Percentiles rank a stretch among this genome's conserved stretches.
phyloP scores from a whole-genome alignment of 2,329 filamentous ascomycete genomes.

The Coleophoma crateriformis region DNA sequence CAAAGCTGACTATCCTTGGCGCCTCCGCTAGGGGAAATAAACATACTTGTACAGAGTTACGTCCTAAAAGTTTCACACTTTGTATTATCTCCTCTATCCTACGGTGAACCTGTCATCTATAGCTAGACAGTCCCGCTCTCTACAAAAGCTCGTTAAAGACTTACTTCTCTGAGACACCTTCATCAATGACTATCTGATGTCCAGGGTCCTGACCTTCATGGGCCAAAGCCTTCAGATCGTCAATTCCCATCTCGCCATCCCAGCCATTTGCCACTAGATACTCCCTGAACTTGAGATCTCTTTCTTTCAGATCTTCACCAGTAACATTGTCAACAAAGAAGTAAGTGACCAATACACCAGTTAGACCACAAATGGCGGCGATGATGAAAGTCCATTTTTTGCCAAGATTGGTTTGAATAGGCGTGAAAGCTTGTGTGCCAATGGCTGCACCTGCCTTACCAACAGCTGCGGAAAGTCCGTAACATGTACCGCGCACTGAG shows the following conservation, averaged over 20 bases:
- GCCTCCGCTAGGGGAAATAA: too few relatives aligned
- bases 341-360: constrained; percentile 39
- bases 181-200: constrained; percentile 1
- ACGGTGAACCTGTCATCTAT: too few relatives aligned
- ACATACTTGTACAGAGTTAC: too few relatives aligned
- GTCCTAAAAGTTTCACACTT: too few relatives aligned
- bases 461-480: constrained; percentile 43
- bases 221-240: constrained; percentile 29
- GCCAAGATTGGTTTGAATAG: constrained; percentile 37
- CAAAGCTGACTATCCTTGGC: too few relatives aligned
- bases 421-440: constrained; percentile 44
- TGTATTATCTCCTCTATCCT: too few relatives aligned
- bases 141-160: too few relatives aligned
- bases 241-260: constrained; percentile 39
- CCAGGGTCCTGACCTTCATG: constrained; percentile 7
- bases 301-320: constrained; percentile 35
- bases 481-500: constrained; percentile 44
- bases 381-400: constrained; percentile 47
- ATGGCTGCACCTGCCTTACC: constrained; percentile 46
- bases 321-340: constrained; percentile 40
- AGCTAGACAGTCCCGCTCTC: too few relatives aligned
- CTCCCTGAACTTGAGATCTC: constrained; percentile 37
- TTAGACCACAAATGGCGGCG: constrained; percentile 42
- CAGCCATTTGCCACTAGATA: constrained; percentile 39
- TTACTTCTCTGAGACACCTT: background rate